Percentiles rank a stretch among this genome's conserved stretches.
phyloP scores from a whole-genome alignment of 2,329 filamentous ascomycete species.

The Mycocentrospora acerina region DNA sequence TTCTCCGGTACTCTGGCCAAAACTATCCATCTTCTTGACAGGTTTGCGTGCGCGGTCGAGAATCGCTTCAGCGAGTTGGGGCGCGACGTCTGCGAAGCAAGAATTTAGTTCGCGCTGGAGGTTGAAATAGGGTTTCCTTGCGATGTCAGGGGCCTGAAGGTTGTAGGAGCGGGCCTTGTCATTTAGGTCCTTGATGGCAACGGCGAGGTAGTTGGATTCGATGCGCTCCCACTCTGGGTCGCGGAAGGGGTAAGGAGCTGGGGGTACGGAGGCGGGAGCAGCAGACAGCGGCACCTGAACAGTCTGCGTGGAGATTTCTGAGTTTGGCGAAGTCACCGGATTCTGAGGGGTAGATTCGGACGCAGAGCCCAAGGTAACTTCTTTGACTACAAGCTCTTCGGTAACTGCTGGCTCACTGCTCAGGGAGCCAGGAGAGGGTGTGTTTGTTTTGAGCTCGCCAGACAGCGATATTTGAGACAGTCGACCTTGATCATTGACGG shows the following conservation, averaged over 20 bases:
- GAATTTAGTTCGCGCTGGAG: conserved; percentile 77
- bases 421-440: conserved; percentile 8
- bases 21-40: conserved; percentile 37
- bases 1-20: conserved; percentile 42
- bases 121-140: conserved; percentile 88
- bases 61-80: conserved; percentile 71
- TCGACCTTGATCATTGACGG: conserved; percentile 48
- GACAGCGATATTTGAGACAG: conserved; percentile 51
- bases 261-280: conserved; percentile 41
- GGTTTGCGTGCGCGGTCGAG: conserved; percentile 63
- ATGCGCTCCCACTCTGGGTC: conserved; percentile 73
- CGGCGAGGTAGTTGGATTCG: conserved; percentile 73
- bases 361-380: conserved; percentile 13
- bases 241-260: conserved; percentile 63
- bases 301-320: conserved; percentile 13
- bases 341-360: conserved; percentile 5
- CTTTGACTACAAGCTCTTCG: conserved; percentile 30
- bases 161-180: conserved; percentile 84
- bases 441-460: conserved; percentile 43
- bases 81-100: conserved; percentile 86
- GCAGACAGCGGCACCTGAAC: conserved; percentile 13
- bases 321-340: not conserved
- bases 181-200: conserved; percentile 79
- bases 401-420: conserved; percentile 17
- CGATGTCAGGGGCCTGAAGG: conserved; percentile 86